These are phyloP conservation scores for Lentinula novae-zelandiae DNA, from an alignment of 1,284 basidiomycete genomes.

Conservation along the genomic window DNA sequence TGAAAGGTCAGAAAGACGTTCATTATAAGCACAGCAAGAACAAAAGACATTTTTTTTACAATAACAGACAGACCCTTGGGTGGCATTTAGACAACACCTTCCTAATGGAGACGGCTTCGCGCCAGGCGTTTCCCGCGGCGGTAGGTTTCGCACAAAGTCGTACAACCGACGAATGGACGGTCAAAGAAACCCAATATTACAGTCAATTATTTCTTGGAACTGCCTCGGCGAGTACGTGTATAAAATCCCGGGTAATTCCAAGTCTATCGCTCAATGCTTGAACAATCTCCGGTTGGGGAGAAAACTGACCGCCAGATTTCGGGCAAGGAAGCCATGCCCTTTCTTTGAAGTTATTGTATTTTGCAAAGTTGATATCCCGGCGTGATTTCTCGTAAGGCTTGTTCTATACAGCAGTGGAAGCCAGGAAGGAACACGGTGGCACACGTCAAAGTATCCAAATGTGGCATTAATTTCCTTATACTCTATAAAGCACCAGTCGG, in stretches of 20 bases:
- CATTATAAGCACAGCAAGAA: conserved; percentile 10
- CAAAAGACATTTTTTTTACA: conserved; percentile 7
- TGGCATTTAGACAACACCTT: conserved; percentile 1
- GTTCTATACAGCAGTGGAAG: not conserved
- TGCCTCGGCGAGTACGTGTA: no score
- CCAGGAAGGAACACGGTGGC: not conserved
- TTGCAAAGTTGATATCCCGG: not conserved
- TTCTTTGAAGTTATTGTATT: not conserved
- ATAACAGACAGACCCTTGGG: not conserved
- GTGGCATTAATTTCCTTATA: not conserved
- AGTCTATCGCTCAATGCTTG: no score
- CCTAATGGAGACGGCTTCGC: conserved; percentile 1
- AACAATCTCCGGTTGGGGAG: no score
- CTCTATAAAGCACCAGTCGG: not conserved
- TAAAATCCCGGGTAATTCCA: no score
- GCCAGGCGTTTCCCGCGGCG: not conserved
- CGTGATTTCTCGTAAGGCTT: not conserved
- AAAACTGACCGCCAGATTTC: no score
- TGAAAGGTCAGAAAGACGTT: not conserved
- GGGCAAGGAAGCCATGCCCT: not conserved
- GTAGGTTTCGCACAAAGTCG: not conserved
- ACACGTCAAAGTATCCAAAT: not conserved
- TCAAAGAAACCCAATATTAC: no score
- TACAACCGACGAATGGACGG: no score
- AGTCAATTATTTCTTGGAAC: no score